phyloP scores from a whole-genome alignment of 2,329 filamentous ascomycete genomes.

The Exophiala mesophila region DNA sequence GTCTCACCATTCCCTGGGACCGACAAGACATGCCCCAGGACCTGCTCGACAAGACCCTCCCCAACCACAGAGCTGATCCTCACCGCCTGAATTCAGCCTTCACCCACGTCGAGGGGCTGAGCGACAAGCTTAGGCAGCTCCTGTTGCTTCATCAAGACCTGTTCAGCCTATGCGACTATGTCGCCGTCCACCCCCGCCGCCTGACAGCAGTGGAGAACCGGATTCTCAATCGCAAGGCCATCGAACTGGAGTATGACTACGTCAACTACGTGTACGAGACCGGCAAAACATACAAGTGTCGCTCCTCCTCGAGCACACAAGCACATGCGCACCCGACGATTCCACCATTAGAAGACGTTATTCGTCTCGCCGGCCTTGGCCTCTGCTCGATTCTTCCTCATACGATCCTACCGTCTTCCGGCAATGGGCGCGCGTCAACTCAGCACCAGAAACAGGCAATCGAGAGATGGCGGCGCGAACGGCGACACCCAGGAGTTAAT shows the following conservation, averaged over 20 bases:
- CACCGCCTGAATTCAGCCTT: slow-evolving; percentile 29
- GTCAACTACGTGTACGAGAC: slow-evolving; percentile 30
- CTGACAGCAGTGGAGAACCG: slow-evolving; percentile 30
- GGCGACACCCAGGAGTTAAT: background rate
- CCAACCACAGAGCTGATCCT: slow-evolving; percentile 27
- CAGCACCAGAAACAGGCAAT: slow-evolving; percentile 18
- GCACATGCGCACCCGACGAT: slow-evolving; percentile 6
- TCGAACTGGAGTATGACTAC: slow-evolving; percentile 36
- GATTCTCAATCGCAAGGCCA: slow-evolving; percentile 32
- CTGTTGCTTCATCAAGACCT: slow-evolving; percentile 31
- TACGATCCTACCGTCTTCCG: slow-evolving; percentile 17
- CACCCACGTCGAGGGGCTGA: slow-evolving; percentile 29
- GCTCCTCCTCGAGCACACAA: background rate
- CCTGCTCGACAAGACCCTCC: slow-evolving; percentile 30
- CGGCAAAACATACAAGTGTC: background rate
- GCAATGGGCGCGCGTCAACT: slow-evolving; percentile 21
- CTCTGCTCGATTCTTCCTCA: slow-evolving; percentile 16
- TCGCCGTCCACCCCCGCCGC: slow-evolving; percentile 22
- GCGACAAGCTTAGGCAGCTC: slow-evolving; percentile 27
- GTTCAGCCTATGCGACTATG: slow-evolving; percentile 31
- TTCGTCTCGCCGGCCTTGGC: slow-evolving; percentile 21
- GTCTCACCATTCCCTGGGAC: slow-evolving; percentile 34
- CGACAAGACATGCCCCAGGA: slow-evolving; percentile 29
- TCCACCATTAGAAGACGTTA: slow-evolving; percentile 16
- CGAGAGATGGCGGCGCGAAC: slow-evolving; percentile 10